Evolutionary conservation across 106 monocot species (phyloP), one percentile per base, ranked within the genome.

Genomic region (Dendrobium chrysotoxum): DNA sequence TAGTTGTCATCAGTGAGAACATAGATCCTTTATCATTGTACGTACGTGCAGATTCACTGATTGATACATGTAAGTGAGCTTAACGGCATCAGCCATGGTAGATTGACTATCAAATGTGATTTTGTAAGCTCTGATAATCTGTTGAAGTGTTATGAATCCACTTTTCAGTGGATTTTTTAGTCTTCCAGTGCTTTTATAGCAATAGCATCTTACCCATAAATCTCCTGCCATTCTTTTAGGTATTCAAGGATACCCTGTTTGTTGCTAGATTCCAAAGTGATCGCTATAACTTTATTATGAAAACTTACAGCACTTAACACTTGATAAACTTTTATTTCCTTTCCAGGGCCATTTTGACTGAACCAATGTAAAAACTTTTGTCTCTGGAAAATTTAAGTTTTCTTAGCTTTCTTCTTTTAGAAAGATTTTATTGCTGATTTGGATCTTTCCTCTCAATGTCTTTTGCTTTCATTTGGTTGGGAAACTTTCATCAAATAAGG

Each of bases 401-500:
- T 6, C 13, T 39, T 71, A 39, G 15, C 11, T 1, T 30, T 42
- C 17, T 70, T 7, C 5, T 28, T 11, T 75, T 61, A n/a, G 57
- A 15, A 82, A 61, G 38, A 78, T 57, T 47, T 84, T 84, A 80
- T 75, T 84, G 77, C 72, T 26, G 47, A 81, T 77, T 83, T 50
- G 21, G 45, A 18, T 41, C 45, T 23, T n/a, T 41, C 75, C 25
- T 53, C 80, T 88, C 57, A 84, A 95, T 95, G 95, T 85, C 92
- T 31, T 83, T 90, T 81, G 66, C 85, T 75, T 55, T 83, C 74
- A 80, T 91, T 64, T 86, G 85, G 78, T 86, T 85, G 21, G 90
- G 83, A 67, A 91, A 91, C 81, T 86, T 89, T 55, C 77, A 81
- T 87, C 89, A 89, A 18, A 38, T 91, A 80, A 91, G 89, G 58